phyloP scores from a whole-genome alignment of 179 eudicot species.

The Silene noctiflora region DNA sequence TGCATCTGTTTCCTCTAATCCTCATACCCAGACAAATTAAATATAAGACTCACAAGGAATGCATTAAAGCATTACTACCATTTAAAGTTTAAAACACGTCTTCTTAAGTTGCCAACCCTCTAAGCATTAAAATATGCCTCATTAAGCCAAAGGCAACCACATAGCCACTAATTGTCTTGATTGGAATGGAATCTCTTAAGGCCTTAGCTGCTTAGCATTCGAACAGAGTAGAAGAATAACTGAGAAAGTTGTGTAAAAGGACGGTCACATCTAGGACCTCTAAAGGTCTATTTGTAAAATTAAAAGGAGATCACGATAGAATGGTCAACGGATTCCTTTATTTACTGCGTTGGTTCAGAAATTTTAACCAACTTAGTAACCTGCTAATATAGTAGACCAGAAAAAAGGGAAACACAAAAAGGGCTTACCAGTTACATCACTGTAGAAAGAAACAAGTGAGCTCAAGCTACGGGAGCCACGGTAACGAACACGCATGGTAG shows the following conservation, averaged over 20 bases:
- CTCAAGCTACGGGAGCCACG: constrained; percentile 73
- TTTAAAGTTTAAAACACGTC: background rate
- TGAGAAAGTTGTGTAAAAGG: too few species aligned
- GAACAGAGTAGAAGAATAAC: background rate
- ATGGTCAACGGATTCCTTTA: too few species aligned
- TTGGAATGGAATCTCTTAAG: too few species aligned
- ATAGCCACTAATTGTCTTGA: too few species aligned
- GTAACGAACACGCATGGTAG: constrained; percentile 79
- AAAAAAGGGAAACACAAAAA: constrained; percentile 2
- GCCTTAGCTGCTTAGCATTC: background rate
- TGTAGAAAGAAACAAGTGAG: constrained; percentile 71
- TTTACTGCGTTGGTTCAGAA: background rate
- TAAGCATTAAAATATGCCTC: too few species aligned
- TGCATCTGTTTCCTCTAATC: too few species aligned
- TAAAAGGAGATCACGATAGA: too few species aligned
- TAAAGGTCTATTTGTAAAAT: too few species aligned
- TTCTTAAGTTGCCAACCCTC: too few species aligned
- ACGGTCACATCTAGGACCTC: too few species aligned
- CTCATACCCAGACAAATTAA: background rate
- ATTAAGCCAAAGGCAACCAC: too few species aligned
- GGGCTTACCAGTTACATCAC: constrained; percentile 64
- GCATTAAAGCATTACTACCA: too few species aligned
- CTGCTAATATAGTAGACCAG: background rate
- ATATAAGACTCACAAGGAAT: background rate
- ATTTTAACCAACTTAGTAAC: background rate